Evolutionary conservation across 257 asterid species (phyloP), one percentile per base, ranked within the genome.

Genomic region (Galeopsis tetrahit): DNA sequence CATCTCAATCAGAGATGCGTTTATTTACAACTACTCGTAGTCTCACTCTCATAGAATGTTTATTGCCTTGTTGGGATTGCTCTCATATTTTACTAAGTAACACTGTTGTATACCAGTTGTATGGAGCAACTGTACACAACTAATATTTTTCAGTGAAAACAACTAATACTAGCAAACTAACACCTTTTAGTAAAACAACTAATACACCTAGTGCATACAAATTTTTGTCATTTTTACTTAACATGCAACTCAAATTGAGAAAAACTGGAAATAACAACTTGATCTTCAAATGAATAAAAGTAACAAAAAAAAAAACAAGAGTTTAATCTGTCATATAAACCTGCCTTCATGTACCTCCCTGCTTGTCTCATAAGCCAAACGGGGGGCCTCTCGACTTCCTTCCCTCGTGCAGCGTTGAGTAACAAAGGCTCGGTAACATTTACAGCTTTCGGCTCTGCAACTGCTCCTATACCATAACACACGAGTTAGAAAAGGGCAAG

Each of bases 361-460:
- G 99, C 99, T 85, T 95, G 98, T 76, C 99, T 88, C 99, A 95
- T 95, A 69, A 95, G 99, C 98, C 98, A 95, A 84, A 95, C 99
- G 5, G 99, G 99, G 66, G 99, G 99, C 61, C 97, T 90, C 57
- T 90, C 97, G 1, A 95, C 99, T 59, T 87, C 92, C 82, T 90
- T 87, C 71, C 99, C 99, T 58, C 91, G 83, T 34, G 82, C 98
- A 58, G 99, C 99, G 63, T 88, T 74, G 44, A 95, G 95, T 63
- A 95, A 75, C 85, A 95, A 66, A 43, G 99, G 98, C 74, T 95
- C 98, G 1, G 95, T 82, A 5, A 87, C 84, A 81, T 68, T 88
- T 40, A 86, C 76, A 80, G 87, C 52, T 82, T 85, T 90, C 6
- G 94, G 95, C 88, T 95, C 96, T 3, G 96, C 96, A 80, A 92